Base-by-base conservation (phyloP, 805 yeast species). In the Lipomyces yamadae region DNA sequence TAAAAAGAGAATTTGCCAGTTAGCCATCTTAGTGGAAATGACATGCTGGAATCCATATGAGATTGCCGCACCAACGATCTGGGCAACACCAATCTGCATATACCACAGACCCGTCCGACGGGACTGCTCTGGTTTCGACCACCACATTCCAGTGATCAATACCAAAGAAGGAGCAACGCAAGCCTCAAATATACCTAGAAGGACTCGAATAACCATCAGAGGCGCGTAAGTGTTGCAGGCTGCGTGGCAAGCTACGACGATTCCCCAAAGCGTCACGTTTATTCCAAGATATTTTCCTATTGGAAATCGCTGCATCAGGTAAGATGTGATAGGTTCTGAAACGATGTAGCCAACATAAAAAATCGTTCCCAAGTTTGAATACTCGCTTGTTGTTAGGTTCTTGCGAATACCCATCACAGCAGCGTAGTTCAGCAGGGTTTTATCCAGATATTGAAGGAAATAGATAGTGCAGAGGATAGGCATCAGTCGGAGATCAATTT, bases 131-230 rank as follows among this genome's bases (percentile, higher is more conserved):
- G 39, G 53, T 35, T 62, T 70, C 3, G 83, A 82, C 77, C 84
- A 86, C 75, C 85, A 86, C 89, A 86, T 85, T 35, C 88, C 86
- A 50, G 86, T 83, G 56, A 86, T 81, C 18, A 85, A 78, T 58
- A 84, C 81, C 60, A 85, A 78, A 0, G 87, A 86, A 2, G 85
- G 85, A 0, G 87, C 85, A 58, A 85, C 80, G 3, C 85, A 81
- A 4, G 83, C 73, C 70, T 86, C 89, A 50, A 84, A 79, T 32
- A 80, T 74, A 7, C 89, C 89, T 2, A 85, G 76, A 11, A 86
- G 74, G 7, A 81, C 76, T 53, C 89, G 75, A 1, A 81, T 74
- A 3, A 81, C 77, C 78, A 84, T 78, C 50, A 84, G 79, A 3
- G 83, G 79, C 4, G 83, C 81, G 73, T 80, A 84, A 24, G 75